Evolutionary conservation across 2,329 filamentous ascomycete species (phyloP).

Genomic region (Ophiostoma novo-ulmi): DNA sequence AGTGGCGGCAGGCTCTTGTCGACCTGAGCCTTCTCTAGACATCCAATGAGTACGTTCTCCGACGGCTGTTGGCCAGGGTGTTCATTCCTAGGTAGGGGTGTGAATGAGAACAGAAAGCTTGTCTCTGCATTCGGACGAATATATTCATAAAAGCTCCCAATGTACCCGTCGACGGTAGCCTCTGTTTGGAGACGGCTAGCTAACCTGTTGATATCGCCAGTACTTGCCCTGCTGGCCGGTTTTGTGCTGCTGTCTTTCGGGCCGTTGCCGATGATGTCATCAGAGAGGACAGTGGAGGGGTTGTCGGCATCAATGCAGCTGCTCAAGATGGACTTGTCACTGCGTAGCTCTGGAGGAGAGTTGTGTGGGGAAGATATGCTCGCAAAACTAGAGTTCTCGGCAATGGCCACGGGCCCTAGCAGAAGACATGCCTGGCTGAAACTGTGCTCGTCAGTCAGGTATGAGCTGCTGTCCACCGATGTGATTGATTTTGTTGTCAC

Average conservation of each 20-base stretch:
- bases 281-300: background rate
- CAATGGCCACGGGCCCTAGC: background rate
- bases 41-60: slow-evolving; percentile 9
- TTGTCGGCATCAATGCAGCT: slow-evolving; percentile 1
- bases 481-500: background rate
- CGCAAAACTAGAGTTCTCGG: background rate
- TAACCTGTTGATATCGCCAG: background rate
- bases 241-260: background rate
- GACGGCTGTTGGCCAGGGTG: background rate
- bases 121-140: slow-evolving; percentile 9
- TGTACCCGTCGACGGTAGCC: background rate
- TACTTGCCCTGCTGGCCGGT: background rate
- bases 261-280: background rate
- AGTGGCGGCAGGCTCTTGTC: background rate
- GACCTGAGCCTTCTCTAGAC: slow-evolving; percentile 1
- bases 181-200: slow-evolving; percentile 10
- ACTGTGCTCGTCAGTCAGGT: background rate
- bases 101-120: slow-evolving; percentile 24
- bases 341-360: background rate
- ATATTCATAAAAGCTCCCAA: slow-evolving; percentile 18
- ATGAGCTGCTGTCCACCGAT: background rate
- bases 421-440: background rate
- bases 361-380: background rate
- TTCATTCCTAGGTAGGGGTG: slow-evolving; percentile 9
- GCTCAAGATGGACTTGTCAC: background rate